Evolutionary conservation across 208 protist species (phyloP).

Genomic region (Wallacemonas sp.): DNA sequence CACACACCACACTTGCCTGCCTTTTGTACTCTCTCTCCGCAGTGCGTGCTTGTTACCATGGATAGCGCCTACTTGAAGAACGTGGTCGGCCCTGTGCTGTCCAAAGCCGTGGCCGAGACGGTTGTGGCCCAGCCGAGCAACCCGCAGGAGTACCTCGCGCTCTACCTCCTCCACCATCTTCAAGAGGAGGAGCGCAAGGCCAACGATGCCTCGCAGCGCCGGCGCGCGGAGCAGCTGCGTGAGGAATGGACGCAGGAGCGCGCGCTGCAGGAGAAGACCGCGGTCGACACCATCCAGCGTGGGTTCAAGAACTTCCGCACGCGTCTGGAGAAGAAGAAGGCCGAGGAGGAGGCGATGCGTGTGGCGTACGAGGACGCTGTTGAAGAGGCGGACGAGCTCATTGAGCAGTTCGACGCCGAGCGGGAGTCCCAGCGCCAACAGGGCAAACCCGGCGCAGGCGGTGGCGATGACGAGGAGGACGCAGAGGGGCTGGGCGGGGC

Average conservation of each 20-base stretch:
- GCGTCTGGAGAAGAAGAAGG: slow-evolving; percentile 35
- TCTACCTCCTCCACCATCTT: slow-evolving; percentile 86
- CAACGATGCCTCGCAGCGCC: slow-evolving; percentile 24
- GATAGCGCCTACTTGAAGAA: slow-evolving; percentile 90
- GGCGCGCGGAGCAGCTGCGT: slow-evolving; percentile 49
- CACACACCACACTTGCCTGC: neutral
- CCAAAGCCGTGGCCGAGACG: slow-evolving; percentile 89
- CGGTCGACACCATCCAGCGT: slow-evolving; percentile 77
- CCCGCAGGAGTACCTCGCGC: slow-evolving; percentile 90
- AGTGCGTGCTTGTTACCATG: slow-evolving; percentile 23
- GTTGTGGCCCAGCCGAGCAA: slow-evolving; percentile 85
- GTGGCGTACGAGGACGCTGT: slow-evolving; percentile 59
- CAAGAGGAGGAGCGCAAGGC: slow-evolving; percentile 71
- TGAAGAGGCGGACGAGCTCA: slow-evolving; percentile 70
- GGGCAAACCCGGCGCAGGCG: neutral
- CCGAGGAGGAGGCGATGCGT: slow-evolving; percentile 47
- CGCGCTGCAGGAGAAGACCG: slow-evolving; percentile 60
- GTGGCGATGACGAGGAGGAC: slow-evolving; percentile 27
- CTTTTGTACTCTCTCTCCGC: neutral
- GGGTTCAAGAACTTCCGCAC: slow-evolving; percentile 48
- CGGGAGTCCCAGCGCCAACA: slow-evolving; percentile 19
- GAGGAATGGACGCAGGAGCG: slow-evolving; percentile 60
- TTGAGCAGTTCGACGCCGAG: slow-evolving; percentile 34
- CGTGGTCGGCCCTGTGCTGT: slow-evolving; percentile 76
- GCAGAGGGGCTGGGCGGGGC: slow-evolving; percentile 16